These are phyloP conservation scores for Saccharomycopsis sp. DNA, from an alignment of 805 yeast species.

Conservation along the genomic window DNA sequence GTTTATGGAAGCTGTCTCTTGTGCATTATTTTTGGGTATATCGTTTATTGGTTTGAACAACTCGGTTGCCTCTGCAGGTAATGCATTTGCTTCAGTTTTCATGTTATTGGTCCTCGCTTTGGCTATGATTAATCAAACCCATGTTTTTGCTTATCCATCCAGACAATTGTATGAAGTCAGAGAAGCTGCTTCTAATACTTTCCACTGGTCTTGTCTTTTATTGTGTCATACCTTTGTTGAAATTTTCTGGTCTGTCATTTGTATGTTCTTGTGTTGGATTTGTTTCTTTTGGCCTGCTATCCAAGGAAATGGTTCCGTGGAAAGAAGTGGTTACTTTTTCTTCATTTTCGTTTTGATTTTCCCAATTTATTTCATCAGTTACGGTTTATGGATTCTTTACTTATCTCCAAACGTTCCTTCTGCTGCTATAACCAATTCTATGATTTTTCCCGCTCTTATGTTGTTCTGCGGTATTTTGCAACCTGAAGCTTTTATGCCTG, in stretches of 20 bases:
- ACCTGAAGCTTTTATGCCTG: slow-evolving; percentile 37
- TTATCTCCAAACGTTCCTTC: slow-evolving; percentile 38
- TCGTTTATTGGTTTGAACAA: slow-evolving; percentile 35
- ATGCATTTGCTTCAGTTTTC: slow-evolving; percentile 44
- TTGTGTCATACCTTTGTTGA: slow-evolving; percentile 38
- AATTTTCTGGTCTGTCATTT: slow-evolving; percentile 38
- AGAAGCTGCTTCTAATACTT: slow-evolving; percentile 37
- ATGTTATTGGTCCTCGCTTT: slow-evolving; percentile 36
- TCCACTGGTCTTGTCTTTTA: slow-evolving; percentile 37
- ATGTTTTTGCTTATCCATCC: slow-evolving; percentile 29
- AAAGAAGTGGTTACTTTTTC: slow-evolving; percentile 33
- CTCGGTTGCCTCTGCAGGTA: slow-evolving; percentile 35
- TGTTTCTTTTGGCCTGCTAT: slow-evolving; percentile 45
- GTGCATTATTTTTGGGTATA: slow-evolving; percentile 46
- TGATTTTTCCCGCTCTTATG: slow-evolving; percentile 29
- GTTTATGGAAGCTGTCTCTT: slow-evolving; percentile 35
- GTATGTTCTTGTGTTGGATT: slow-evolving; percentile 38
- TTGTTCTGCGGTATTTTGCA: slow-evolving; percentile 38
- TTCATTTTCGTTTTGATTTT: slow-evolving; percentile 30
- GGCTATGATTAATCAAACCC: slow-evolving; percentile 30
- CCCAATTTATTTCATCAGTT: slow-evolving; percentile 38
- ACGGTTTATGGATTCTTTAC: slow-evolving; percentile 38
- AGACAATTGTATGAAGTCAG: slow-evolving; percentile 41
- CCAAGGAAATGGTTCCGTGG: slow-evolving; percentile 26
- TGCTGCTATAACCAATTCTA: slow-evolving; percentile 36